A percentile compares a stretch with the other conserved stretches of the same genome.
phyloP scores from a whole-genome alignment of 2,329 filamentous ascomycete genomes.

The Ophiostoma novo-ulmi region DNA sequence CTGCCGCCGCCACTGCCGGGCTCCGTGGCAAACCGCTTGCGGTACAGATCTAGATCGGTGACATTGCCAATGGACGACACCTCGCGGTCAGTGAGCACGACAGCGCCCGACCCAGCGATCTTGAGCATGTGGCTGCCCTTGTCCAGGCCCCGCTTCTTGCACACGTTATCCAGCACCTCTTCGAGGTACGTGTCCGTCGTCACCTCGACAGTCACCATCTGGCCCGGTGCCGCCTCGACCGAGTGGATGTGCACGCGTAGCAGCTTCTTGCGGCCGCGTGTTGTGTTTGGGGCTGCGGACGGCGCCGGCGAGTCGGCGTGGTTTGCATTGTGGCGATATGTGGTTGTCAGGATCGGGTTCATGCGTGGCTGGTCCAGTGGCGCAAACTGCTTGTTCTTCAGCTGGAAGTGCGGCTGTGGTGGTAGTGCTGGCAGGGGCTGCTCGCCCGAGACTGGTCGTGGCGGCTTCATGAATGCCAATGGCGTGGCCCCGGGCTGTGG shows the following conservation, averaged over 20 bases:
- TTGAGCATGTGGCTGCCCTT: conserved; percentile 76
- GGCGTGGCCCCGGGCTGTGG: conserved; percentile 31
- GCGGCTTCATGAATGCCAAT: not conserved
- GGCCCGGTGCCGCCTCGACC: conserved; percentile 65
- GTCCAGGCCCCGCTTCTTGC: conserved; percentile 70
- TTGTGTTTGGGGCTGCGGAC: conserved; percentile 40
- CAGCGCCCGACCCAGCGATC: conserved; percentile 66
- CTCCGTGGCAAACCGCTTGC: conserved; percentile 70
- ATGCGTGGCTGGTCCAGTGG: conserved; percentile 38
- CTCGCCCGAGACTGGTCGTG: not conserved
- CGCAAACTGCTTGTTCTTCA: conserved; percentile 16
- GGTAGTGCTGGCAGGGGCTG: not conserved
- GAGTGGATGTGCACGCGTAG: conserved; percentile 67
- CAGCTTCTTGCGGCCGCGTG: conserved; percentile 62
- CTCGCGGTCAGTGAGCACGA: conserved; percentile 70
- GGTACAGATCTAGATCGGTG: conserved; percentile 68
- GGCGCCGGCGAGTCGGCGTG: conserved; percentile 55
- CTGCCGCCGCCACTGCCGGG: conserved; percentile 14
- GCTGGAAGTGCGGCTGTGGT: not conserved
- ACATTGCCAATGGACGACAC: conserved; percentile 73
- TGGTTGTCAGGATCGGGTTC: conserved; percentile 60
- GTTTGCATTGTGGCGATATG: conserved; percentile 50
- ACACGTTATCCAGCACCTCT: conserved; percentile 73
- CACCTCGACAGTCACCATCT: conserved; percentile 67
- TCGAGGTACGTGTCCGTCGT: conserved; percentile 79